Evolutionary conservation across 2,329 filamentous ascomycete species (phyloP), one percentile per base, ranked within the genome.

Genomic region (Mollisiaceae sp.): DNA sequence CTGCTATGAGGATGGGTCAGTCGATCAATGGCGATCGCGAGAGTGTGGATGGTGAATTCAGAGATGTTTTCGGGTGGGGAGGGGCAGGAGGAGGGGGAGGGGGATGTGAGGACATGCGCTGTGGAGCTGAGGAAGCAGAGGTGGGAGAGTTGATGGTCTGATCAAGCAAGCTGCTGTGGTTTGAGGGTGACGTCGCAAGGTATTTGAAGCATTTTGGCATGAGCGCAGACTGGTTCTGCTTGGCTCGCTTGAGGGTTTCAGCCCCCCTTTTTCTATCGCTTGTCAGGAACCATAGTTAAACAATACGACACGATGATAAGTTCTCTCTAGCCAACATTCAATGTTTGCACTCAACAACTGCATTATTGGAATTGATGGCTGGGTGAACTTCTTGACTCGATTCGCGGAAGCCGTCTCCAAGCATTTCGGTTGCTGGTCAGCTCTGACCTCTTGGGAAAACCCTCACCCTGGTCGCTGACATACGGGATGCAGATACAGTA

Each of bases 31-130:
- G 54, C 9, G 60, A 62, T 14, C n/a, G 45, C 24, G 59, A 59
- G 55, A 54, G 55, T 27, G 64, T 65, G 32, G 27, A 62, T 20
- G 58, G 47, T 27, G 64, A 62, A 20, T 55, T 65, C 24, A 20
- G 22, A 54, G 64, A 62, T 50, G 35, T 62, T 22, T 62, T 65
- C 38, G 1, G 63, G 63, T 41, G 27, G 11, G 8, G 59, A 62
- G 32, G 63, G 63, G 8, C 15, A n/a, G n/a, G 14, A 32, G 62
- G 14, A 62, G 64, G 15, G 18, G 55, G 9, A 62, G 15, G 18
- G 55, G 9, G 60, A 65, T 59, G 60, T 45, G 14, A 20, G 62
- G 41, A 45, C 39, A 14, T 2, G 62, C 18, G 54, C 59, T 18
- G 24, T 22, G 9, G 14, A 60, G 27, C 41, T 65, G 54, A 59